Evolutionary conservation across 768 basidiomycete genomes (phyloP), one percentile per base, ranked within the genome.

Genomic region (Dentipellis sp.): DNA sequence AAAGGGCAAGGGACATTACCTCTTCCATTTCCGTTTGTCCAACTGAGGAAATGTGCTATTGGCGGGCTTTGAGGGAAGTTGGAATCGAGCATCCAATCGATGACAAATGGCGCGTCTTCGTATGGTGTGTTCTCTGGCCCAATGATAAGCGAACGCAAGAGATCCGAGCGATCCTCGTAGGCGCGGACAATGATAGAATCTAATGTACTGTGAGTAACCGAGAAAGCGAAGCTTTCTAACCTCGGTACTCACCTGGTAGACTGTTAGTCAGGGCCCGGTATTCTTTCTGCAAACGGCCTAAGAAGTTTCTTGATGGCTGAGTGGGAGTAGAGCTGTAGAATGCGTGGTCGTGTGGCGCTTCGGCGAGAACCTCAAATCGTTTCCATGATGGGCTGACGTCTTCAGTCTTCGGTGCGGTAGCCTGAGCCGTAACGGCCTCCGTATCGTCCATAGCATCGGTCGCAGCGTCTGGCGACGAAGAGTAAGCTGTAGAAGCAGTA

Each of bases 51-150:
- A 71, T 91, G 87, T 10, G 94, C 94, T 55, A 82, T 74, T 0
- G 94, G 94, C 11, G 94, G 92, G 58, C 75, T 81, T 60, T 83
- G 82, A 47, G 85, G 92, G 67, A 87, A 97, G 67, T 86, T 84
- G 54, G 82, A 89, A 64, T 89, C 90, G 10, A 92, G 74, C 78
- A 84, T 82, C 90, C 90, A 92, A 70, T 97, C 94, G 56, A 97
- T 95, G 22, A 97, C 85, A 70, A 95, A 94, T 0, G 94, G 94
- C 17, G 91, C 91, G 68, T 94, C 88, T 68, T 91, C 82, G 62
- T 95, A 97, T n/a, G 94, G 94, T 9, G 94, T 97, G 60, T 93
- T 94, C 63, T 88, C 83, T 56, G 93, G 91, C 3, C 94, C 94
- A 59, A 97, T 84, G 58, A 97, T 97, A 50, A 97, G 76, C 65